Evolutionary conservation across 345 rosid species (phyloP).

Genomic region (Populus deltoides): DNA sequence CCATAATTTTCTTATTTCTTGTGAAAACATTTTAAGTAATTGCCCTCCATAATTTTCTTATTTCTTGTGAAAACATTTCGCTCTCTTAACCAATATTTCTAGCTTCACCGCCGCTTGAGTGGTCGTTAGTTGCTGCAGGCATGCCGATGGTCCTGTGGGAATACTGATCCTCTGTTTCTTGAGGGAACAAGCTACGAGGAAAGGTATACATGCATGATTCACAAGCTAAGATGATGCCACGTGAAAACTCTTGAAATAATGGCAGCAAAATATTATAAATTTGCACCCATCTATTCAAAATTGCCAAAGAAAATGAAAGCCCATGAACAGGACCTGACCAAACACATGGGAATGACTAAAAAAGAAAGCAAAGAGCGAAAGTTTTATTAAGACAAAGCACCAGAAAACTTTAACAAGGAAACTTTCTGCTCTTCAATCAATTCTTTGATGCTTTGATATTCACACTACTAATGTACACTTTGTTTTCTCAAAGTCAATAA

Average conservation of each 20-base stretch:
- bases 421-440: conserved; percentile 11
- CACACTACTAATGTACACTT: neutral
- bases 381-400: neutral
- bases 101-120: no score
- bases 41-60: neutral
- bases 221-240: neutral
- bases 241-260: neutral
- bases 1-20: neutral
- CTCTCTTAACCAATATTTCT: no score
- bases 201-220: neutral
- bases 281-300: neutral
- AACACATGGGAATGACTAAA: no score
- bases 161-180: neutral
- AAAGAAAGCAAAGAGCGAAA: neutral
- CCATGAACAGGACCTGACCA: neutral
- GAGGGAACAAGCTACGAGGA: neutral
- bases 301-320: neutral
- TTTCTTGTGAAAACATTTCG: no score
- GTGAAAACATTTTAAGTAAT: no score
- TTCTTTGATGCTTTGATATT: neutral
- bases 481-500: neutral
- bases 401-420: neutral
- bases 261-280: neutral
- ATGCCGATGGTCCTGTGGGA: neutral
- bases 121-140: neutral